Conservation (phyloP, 2,329 filamentous ascomycete genomes). For the Grosmannia serpens region DNA sequence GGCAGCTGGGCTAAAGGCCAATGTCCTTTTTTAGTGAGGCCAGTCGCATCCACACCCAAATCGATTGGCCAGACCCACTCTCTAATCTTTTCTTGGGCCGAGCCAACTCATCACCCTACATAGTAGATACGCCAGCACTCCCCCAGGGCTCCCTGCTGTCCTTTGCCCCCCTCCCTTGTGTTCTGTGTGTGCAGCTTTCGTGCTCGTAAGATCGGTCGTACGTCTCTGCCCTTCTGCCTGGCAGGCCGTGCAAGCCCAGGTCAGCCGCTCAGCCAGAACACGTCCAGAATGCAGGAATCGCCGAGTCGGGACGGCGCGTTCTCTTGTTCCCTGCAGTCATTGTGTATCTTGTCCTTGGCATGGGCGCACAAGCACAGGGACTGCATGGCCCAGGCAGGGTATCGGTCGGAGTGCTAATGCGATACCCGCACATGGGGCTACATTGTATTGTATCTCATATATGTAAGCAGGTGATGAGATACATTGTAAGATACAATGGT, state of each 20-base stretch:
- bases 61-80: not conserved
- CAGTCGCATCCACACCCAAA: not conserved
- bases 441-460: not conserved
- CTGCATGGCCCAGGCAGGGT: too few relatives aligned
- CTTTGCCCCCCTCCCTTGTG: not conserved
- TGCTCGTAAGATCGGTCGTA: not conserved
- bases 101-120: not conserved
- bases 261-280: too few relatives aligned
- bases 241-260: too few relatives aligned
- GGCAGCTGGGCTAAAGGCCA: not conserved
- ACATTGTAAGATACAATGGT: not conserved
- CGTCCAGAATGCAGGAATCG: not conserved
- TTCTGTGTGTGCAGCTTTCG: not conserved
- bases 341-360: too few relatives aligned
- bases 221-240: too few relatives aligned
- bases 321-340: not conserved
- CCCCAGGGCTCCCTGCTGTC: not conserved
- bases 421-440: not conserved
- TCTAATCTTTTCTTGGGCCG: not conserved
- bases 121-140: not conserved
- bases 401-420: not conserved
- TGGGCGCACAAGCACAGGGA: too few relatives aligned
- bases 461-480: too few relatives aligned
- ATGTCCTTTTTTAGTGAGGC: not conserved
- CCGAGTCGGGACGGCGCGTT: not conserved